Conservation (phyloP, 495 filamentous ascomycete genomes). For the Letharia columbiana region DNA sequence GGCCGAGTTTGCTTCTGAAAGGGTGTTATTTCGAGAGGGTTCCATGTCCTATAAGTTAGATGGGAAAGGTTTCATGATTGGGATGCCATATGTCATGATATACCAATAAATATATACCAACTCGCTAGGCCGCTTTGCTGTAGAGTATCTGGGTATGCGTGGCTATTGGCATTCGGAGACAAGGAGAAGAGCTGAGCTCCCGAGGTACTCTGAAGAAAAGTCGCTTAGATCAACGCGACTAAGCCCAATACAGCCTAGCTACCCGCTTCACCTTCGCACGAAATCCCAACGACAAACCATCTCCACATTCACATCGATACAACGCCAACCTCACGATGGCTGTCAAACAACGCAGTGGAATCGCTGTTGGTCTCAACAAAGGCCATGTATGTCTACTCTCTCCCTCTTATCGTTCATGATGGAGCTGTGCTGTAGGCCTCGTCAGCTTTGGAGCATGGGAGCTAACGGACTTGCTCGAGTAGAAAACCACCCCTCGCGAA, state of each 20-base stretch:
- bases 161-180: not conserved
- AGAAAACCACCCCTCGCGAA: conserved; percentile 84
- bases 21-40: not conserved
- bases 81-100: not conserved
- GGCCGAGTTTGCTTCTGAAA: not conserved
- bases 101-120: not conserved
- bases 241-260: conserved; percentile 5
- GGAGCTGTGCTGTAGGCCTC: conserved; percentile 2
- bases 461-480: conserved; percentile 24
- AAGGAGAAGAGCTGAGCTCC: no score
- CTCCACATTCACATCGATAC: not conserved
- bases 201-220: not conserved
- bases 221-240: not conserved
- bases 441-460: not conserved
- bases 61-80: not conserved
- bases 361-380: conserved; percentile 76
- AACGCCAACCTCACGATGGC: conserved; percentile 38
- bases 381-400: conserved; percentile 60
- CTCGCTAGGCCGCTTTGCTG: not conserved
- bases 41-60: not conserved
- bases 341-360: conserved; percentile 57
- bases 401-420: conserved; percentile 33
- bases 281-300: not conserved
- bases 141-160: not conserved
- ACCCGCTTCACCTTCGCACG: conserved; percentile 1